Evolutionary conservation across 2,329 filamentous ascomycete species (phyloP), one percentile per base, ranked within the genome.

Genomic region (Nannizziopsis barbatae): DNA sequence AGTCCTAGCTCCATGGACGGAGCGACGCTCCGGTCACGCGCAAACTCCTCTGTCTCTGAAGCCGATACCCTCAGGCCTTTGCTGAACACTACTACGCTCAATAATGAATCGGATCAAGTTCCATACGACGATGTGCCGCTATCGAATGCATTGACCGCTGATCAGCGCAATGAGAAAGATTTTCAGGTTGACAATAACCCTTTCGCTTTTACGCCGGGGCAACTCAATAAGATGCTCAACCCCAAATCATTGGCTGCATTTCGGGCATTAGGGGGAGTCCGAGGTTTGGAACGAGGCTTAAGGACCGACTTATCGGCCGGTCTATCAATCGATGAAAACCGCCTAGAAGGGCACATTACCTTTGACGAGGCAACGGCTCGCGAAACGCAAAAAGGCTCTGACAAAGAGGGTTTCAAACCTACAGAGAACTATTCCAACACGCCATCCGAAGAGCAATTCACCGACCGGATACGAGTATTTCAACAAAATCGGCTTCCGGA

Each of bases 171-270:
- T 45, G 84, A 89, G 62, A 73, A 69, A 14, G 85, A 90, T 53
- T 95, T 93, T 57, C 58, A 77, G 11, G 80, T 90, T 9, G 75
- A 82, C 5, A 73, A 87, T 62, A 94, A 92, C 62, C 83, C 83
- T 0, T 95, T 95, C 60, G 88, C 86, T 12, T 95, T 87, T 62
- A 79, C 81, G 1, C 65, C 65, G 0, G 88, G 89, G 11, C 82
- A 93, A 60, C 73, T 95, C 53, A 83, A 81, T 58, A 95, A 94
- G 65, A 76, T 95, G 69, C 79, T 90, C 53, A 92, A 93, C 61
- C 89, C 89, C 2, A 95, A 95, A 70, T 93, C 80, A 52, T 68
- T 94, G 50, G 73, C 82, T 10, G 88, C 88, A 0, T 94, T 90
- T 57, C 84, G 83, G 59, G 81, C 81, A 11, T 64, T 95, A 4